Conservation (phyloP, 1,284 basidiomycete genomes). For the Fistulina hepatica region DNA sequence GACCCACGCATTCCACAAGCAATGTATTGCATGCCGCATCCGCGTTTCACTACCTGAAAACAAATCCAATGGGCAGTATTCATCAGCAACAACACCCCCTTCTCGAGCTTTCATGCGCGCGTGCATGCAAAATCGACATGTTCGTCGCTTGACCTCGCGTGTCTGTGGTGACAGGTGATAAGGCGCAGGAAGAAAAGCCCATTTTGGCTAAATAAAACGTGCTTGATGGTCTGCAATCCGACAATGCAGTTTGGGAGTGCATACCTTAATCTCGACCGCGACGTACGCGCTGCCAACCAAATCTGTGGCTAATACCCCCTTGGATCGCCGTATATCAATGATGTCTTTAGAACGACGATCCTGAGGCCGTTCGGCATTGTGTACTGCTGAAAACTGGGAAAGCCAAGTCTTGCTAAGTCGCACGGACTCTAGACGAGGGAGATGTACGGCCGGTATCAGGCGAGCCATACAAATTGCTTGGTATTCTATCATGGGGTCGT, state of each 20-base stretch:
- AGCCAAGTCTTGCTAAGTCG: slow-evolving; percentile 55
- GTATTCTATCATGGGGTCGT: slow-evolving; percentile 53
- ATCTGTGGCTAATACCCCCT: slow-evolving; percentile 65
- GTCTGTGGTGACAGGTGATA: slow-evolving; percentile 48
- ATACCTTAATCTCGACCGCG: slow-evolving; percentile 87
- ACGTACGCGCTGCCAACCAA: slow-evolving; percentile 51
- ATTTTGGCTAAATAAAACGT: slow-evolving; percentile 64
- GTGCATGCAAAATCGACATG: slow-evolving; percentile 87
- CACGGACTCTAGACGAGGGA: slow-evolving; percentile 47
- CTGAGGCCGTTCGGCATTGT: slow-evolving; percentile 42
- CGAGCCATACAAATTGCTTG: slow-evolving; percentile 48
- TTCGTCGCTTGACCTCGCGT: slow-evolving; percentile 47
- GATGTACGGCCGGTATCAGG: slow-evolving; percentile 45
- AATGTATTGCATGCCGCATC: slow-evolving; percentile 49
- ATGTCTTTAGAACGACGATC: slow-evolving; percentile 41
- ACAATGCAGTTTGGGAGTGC: slow-evolving; percentile 10
- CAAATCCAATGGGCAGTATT: slow-evolving; percentile 82
- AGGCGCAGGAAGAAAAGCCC: slow-evolving; percentile 75
- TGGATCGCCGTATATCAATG: slow-evolving; percentile 45
- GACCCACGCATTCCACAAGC: slow-evolving; percentile 68
- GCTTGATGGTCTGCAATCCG: slow-evolving; percentile 1
- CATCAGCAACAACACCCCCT: slow-evolving; percentile 30
- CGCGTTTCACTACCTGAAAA: slow-evolving; percentile 59
- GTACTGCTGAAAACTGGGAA: slow-evolving; percentile 33
- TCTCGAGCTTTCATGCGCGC: slow-evolving; percentile 39